phyloP scores from a whole-genome alignment of 441 rosid genomes.

The Melianthus villosus region DNA sequence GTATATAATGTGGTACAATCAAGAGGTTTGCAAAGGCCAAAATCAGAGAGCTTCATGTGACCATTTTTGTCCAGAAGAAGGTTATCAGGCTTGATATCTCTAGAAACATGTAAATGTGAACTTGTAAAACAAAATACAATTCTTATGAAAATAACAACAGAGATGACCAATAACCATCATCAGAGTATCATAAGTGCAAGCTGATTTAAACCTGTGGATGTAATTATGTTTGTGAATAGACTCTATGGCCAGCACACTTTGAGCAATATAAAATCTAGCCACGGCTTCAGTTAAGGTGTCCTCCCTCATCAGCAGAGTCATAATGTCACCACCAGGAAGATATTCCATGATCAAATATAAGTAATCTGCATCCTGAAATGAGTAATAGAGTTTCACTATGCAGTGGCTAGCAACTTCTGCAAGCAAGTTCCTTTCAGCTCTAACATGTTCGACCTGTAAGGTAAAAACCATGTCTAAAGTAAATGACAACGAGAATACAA shows the following conservation, averaged over 20 bases:
- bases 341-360: conserved; percentile 89
- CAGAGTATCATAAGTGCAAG: conserved; percentile 2
- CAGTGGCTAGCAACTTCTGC: conserved; percentile 94
- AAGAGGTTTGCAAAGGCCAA: conserved; percentile 95
- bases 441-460: conserved; percentile 84
- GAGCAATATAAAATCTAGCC: conserved; percentile 84
- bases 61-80: conserved; percentile 87
- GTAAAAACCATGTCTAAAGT: no score
- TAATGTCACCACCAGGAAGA: conserved; percentile 95
- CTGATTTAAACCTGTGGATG: conserved; percentile 54
- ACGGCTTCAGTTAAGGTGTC: conserved; percentile 80
- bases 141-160: no score
- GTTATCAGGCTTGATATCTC: conserved; percentile 94
- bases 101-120: conserved; percentile 17
- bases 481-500: conserved; percentile 4
- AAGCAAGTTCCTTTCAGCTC: conserved; percentile 90
- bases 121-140: neutral
- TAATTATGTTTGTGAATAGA: conserved; percentile 87
- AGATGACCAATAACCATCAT: no score
- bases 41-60: conserved; percentile 94
- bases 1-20: conserved; percentile 65
- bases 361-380: conserved; percentile 88
- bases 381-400: conserved; percentile 88
- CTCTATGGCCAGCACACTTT: conserved; percentile 83
- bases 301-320: conserved; percentile 90